Percentiles rank a stretch among this genome's conserved stretches.
Evolutionary conservation across 352 stramenopile species (phyloP).

Genomic region (Aphanomyces stellatus): DNA sequence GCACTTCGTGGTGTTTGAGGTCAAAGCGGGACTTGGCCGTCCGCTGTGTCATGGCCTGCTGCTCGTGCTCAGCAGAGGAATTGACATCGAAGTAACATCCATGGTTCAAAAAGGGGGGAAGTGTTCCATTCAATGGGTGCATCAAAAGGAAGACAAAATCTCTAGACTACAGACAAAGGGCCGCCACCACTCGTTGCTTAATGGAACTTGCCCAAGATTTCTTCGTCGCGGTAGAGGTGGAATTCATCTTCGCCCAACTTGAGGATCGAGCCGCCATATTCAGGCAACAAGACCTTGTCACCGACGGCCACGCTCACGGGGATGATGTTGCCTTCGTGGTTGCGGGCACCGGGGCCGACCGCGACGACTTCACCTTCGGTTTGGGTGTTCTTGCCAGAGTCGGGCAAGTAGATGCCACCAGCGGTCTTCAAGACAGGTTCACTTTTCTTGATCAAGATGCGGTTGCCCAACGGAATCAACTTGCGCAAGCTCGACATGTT

Average conservation of each 20-base stretch:
- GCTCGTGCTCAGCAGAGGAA: no score
- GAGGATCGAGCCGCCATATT: slow-evolving; percentile 92
- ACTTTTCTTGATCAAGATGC: slow-evolving; percentile 90
- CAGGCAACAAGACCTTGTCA: slow-evolving; percentile 93
- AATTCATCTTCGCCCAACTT: slow-evolving; percentile 90
- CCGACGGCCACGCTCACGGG: slow-evolving; percentile 80
- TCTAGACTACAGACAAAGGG: slow-evolving; percentile 11
- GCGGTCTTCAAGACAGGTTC: slow-evolving; percentile 89
- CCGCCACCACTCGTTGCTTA: slow-evolving; percentile 39
- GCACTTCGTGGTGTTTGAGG: not conserved
- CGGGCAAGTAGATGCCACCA: slow-evolving; percentile 91
- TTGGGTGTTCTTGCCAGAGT: slow-evolving; percentile 87
- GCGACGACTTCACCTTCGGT: slow-evolving; percentile 93
- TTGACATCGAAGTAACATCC: no score
- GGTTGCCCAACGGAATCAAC: slow-evolving; percentile 92
- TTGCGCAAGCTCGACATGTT: slow-evolving; percentile 58
- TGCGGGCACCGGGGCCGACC: slow-evolving; percentile 87
- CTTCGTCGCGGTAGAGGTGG: slow-evolving; percentile 93
- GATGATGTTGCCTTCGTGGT: slow-evolving; percentile 84
- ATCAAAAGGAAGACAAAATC: not conserved
- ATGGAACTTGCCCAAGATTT: slow-evolving; percentile 96
- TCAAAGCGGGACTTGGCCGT: not conserved
- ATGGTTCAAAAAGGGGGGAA: not conserved
- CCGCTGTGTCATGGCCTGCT: not conserved
- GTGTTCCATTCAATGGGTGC: not conserved